Conservation (phyloP, 2,329 filamentous ascomycete species). For the Aschersonia sp. region DNA sequence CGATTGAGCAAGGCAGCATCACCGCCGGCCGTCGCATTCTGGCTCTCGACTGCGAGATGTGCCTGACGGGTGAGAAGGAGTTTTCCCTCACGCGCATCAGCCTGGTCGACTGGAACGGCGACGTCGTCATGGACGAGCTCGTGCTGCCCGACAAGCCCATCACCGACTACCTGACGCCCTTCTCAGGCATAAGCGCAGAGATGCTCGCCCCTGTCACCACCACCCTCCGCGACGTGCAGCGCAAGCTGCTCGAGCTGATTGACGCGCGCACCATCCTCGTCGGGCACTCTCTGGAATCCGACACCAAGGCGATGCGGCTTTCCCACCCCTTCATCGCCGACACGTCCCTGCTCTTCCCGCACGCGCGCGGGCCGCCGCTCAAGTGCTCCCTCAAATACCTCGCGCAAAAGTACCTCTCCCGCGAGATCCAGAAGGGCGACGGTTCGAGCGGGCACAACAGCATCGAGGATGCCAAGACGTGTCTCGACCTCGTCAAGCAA, state of each 20-base stretch:
- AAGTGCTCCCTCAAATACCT: conserved; percentile 89
- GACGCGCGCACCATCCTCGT: conserved; percentile 59
- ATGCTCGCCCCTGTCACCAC: conserved; percentile 77
- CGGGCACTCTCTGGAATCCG: conserved; percentile 70
- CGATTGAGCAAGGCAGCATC: conserved; percentile 68
- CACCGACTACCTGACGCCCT: conserved; percentile 79
- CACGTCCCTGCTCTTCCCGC: conserved; percentile 78
- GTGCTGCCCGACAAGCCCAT: conserved; percentile 86
- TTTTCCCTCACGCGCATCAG: conserved; percentile 83
- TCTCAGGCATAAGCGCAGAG: conserved; percentile 80
- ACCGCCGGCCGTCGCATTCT: conserved; percentile 69
- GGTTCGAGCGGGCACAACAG: conserved; percentile 63
- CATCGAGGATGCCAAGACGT: conserved; percentile 81
- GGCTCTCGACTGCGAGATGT: conserved; percentile 95
- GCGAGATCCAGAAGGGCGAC: conserved; percentile 77
- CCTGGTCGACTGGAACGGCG: conserved; percentile 72
- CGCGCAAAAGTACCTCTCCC: conserved; percentile 67
- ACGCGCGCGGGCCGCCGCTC: conserved; percentile 75
- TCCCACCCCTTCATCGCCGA: conserved; percentile 91
- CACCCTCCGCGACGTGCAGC: conserved; percentile 69
- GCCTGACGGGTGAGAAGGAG: conserved; percentile 64
- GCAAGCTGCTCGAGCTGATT: conserved; percentile 57
- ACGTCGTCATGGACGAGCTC: conserved; percentile 71
- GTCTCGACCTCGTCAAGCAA: conserved; percentile 82
- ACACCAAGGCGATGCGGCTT: conserved; percentile 70